Percentiles rank a stretch among this genome's conserved stretches.
phyloP scores from a whole-genome alignment of 1,284 basidiomycete species.

The Naganishia albida region DNA sequence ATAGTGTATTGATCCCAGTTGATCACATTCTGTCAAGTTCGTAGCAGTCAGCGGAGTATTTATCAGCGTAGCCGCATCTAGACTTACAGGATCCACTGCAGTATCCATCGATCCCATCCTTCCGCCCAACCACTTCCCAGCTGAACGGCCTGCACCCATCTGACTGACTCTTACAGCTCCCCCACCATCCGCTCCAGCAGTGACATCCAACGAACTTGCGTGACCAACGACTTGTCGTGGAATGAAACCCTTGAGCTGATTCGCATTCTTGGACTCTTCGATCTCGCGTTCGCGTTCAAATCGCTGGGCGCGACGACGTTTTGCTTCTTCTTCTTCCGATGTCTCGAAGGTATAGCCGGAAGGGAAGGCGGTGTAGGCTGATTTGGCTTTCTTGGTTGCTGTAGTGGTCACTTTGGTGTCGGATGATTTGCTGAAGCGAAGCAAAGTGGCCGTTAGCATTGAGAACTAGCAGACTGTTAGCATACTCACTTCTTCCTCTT shows the following conservation, averaged over 20 bases:
- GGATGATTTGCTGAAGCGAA: neutral
- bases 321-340: slow-evolving; percentile 35
- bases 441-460: neutral
- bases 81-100: slow-evolving; percentile 56
- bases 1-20: slow-evolving; percentile 97
- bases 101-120: slow-evolving; percentile 39
- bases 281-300: slow-evolving; percentile 38
- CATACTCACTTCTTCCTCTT: slow-evolving; percentile 21
- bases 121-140: slow-evolving; percentile 61
- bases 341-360: slow-evolving; percentile 30
- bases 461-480: neutral
- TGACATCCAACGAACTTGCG: slow-evolving; percentile 20
- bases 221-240: slow-evolving; percentile 15
- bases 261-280: slow-evolving; percentile 29
- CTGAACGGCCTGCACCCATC: slow-evolving; percentile 73
- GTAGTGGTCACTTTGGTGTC: neutral
- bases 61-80: neutral
- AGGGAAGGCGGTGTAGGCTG: slow-evolving; percentile 6
- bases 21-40: slow-evolving; percentile 74
- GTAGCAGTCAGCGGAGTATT: neutral
- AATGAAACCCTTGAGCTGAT: slow-evolving; percentile 24
- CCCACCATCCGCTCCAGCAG: slow-evolving; percentile 19
- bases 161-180: slow-evolving; percentile 50
- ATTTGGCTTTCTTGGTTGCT: slow-evolving; percentile 20
- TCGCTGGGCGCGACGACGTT: slow-evolving; percentile 35